Evolutionary conservation across 176 grass and related monocot genomes (phyloP).

Genomic region (Zizania latifolia): DNA sequence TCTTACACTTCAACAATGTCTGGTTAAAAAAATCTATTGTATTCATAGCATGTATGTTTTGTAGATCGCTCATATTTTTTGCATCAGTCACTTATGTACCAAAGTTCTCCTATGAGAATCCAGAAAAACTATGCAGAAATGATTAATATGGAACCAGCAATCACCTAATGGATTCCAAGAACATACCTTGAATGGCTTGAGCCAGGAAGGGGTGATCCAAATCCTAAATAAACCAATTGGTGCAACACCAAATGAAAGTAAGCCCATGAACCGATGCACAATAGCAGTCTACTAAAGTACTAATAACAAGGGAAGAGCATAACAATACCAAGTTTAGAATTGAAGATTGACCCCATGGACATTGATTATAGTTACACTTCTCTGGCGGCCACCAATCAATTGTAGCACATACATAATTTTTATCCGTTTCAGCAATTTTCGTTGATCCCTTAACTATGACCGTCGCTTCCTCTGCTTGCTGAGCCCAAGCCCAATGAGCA

Average conservation of each 20-base stretch:
- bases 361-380: constrained; percentile 98
- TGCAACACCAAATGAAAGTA: background rate
- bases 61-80: background rate
- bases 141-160: constrained; percentile 5
- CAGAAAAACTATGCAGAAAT: background rate
- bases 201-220: constrained; percentile 78
- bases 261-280: constrained; percentile 1
- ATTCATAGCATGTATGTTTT: background rate
- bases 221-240: constrained; percentile 40
- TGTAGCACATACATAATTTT: constrained; percentile 77
- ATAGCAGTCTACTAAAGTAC: background rate
- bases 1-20: background rate
- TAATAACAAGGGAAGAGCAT: background rate
- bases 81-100: background rate
- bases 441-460: constrained; percentile 70
- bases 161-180: background rate
- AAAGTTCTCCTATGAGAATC: background rate
- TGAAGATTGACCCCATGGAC: constrained; percentile 87
- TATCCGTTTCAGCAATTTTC: constrained; percentile 60
- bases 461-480: constrained; percentile 45
- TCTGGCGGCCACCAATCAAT: constrained; percentile 98
- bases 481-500: constrained; percentile 29
- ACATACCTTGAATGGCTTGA: constrained; percentile 69
- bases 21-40: background rate
- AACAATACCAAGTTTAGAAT: constrained; percentile 78